phyloP scores from a whole-genome alignment of 345 rosid species.

The Syzygium jambos region DNA sequence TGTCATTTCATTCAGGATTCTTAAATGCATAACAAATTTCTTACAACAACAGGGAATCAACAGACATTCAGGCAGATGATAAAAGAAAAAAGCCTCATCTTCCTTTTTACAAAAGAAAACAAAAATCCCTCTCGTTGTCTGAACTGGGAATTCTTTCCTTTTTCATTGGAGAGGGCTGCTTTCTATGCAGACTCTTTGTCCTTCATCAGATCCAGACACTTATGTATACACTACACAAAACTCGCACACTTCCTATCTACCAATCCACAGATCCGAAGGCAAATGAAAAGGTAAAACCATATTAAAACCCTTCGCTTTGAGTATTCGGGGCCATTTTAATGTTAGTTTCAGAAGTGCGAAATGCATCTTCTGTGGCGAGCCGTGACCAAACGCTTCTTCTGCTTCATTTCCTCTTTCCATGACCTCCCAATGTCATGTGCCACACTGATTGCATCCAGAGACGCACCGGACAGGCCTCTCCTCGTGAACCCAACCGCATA shows the following conservation, averaged over 20 bases:
- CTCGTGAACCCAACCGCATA: conserved; percentile 91
- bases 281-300: neutral
- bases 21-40: neutral
- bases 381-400: conserved; percentile 29
- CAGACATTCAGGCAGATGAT: neutral
- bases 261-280: neutral
- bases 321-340: neutral
- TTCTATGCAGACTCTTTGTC: neutral
- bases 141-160: neutral
- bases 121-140: conserved; percentile 2
- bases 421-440: conserved; percentile 56
- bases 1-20: neutral
- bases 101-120: conserved; percentile 23
- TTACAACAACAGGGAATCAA: neutral
- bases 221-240: conserved; percentile 8
- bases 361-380: conserved; percentile 77
- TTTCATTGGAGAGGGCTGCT: conserved; percentile 47
- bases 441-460: conserved; percentile 58
- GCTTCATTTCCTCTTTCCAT: conserved; percentile 75
- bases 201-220: conserved; percentile 2
- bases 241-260: neutral
- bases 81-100: conserved; percentile 33
- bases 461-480: conserved; percentile 84
- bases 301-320: neutral
- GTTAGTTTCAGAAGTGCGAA: conserved; percentile 40